A percentile compares a stretch with the other conserved stretches of the same genome.
Conservation (phyloP, 1,284 basidiomycete genomes). For the Papiliotrema laurentii region DNA sequence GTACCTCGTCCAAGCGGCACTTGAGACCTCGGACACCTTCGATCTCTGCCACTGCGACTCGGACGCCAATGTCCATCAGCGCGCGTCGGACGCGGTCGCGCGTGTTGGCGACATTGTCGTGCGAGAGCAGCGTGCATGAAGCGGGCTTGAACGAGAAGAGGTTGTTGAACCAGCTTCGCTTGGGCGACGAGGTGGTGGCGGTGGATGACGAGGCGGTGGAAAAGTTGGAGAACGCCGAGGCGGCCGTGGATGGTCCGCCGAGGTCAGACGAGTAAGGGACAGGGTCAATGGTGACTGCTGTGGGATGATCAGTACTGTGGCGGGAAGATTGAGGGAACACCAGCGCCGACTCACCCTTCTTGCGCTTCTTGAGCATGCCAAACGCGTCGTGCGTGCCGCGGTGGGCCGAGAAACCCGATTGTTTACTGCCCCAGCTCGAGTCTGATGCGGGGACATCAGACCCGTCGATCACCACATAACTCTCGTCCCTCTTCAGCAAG, state of each 20-base stretch:
- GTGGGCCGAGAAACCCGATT: slow-evolving; percentile 11
- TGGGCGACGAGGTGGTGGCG: slow-evolving; percentile 39
- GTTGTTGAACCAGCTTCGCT: slow-evolving; percentile 80
- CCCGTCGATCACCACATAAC: slow-evolving; percentile 41
- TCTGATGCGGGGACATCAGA: slow-evolving; percentile 15
- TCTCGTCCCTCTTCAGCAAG: slow-evolving; percentile 35
- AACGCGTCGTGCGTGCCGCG: slow-evolving; percentile 31
- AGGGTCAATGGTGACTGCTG: slow-evolving; percentile 22
- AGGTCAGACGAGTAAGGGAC: slow-evolving; percentile 27
- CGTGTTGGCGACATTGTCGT: slow-evolving; percentile 39
- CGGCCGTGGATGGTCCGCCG: slow-evolving; percentile 12
- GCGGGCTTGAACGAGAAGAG: slow-evolving; percentile 81
- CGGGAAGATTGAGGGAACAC: not conserved
- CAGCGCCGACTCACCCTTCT: slow-evolving; percentile 29
- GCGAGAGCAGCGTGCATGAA: slow-evolving; percentile 51
- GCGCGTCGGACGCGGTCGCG: slow-evolving; percentile 28
- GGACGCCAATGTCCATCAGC: slow-evolving; percentile 30
- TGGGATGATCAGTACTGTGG: not conserved
- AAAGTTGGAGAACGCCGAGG: slow-evolving; percentile 15
- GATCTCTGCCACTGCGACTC: slow-evolving; percentile 35
- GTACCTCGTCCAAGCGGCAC: slow-evolving; percentile 35
- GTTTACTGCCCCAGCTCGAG: slow-evolving; percentile 30
- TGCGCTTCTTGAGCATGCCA: slow-evolving; percentile 43
- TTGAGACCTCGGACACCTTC: slow-evolving; percentile 39
- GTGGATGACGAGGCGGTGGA: slow-evolving; percentile 18